Base-by-base conservation (phyloP, 495 filamentous ascomycete genomes). In the Xylaria intraflava region DNA sequence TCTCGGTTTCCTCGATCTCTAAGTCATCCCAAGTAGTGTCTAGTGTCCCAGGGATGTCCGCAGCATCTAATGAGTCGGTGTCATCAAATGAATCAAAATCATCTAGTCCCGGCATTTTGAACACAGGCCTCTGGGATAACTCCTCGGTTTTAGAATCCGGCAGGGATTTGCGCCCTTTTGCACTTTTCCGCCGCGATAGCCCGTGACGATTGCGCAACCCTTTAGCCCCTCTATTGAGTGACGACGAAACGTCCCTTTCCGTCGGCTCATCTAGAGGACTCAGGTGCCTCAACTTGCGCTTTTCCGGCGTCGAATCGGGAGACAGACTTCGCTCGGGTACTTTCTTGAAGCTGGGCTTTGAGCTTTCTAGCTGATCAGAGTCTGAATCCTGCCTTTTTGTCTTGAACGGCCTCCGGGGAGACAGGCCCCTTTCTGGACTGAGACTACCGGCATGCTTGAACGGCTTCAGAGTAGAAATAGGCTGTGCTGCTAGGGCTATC, bases 81-180 rank as follows among this genome's bases (percentile, higher is more conserved):
- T 55, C 45, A 27, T 30, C 44, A 14, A 54, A 47, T 14, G 35
- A 42, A 41, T 57, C 56, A 14, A 60, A 0, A 19, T 64, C 63
- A 14, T 66, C 63, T 3, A 66, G 46, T 24, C 56, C 36, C 29
- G 54, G 59, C 26, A 62, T 20, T 41, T 61, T 64, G 46, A 66
- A 66, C 20, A 55, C 41, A 35, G 61, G 59, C 8, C 36, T 58
- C 36, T 55, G 57, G 2, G 57, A 39, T 5, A n/a, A 24, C 29
- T 66, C 59, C 16, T 58, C 55, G 33, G 14, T 3, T 40, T 23
- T 23, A 14, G 56, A 41, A 17, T 61, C 43, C 8, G 53, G 51
- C 6, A 36, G 48, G 10, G 6, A 8, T 33, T 29, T 51, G 42
- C 45, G 49, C 29, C 19, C 38, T 46, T 56, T 64, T 12, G 19